Base-by-base conservation (phyloP, 257 asterid species). In the Nicotiana tabacum region DNA sequence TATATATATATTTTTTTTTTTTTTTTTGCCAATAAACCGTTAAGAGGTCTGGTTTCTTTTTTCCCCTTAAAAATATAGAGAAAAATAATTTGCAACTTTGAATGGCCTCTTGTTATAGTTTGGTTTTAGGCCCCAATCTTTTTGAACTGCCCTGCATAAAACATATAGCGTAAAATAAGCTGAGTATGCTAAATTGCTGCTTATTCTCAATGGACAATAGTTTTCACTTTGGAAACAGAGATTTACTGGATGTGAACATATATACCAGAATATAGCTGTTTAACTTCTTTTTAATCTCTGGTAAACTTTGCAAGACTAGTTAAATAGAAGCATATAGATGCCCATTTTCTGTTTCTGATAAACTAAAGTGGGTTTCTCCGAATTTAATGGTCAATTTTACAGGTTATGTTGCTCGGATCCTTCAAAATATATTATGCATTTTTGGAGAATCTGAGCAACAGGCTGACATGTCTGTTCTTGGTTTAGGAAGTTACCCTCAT, bases 121-220 rank as follows among this genome's bases (percentile, higher is more conserved):
- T 24, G 1, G 27, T 24, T 24, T 24, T 24, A 24, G 27, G 27
- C 27, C 27, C 27, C 27, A 24, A 24, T 24, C 27, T 24, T 24
- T 24, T 24, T 24, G 27, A 24, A 24, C 27, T 0, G 27, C 27
- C 27, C 27, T 24, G 27, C 27, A 24, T 24, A 24, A 24, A 66
- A 35, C 27, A 65, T 56, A 18, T 51, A 48, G 57, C 35, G 51
- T 5, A 48, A n/a, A 29, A 72, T 72, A 4, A 2, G 4, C 6
- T 1, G 24, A 76, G 0, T 51, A 27, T 13, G 60, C 80, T 51
- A 51, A 65, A 76, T 4, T 51, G 69, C 27, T 81, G 56, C 85
- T 82, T 46, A 24, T 84, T 74, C 51, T 30, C 81, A 1, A 61
- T 65, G 85, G 62, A 68, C 9, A 84, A 83, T 92, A 93, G 78